phyloP scores from a whole-genome alignment of 1,284 basidiomycete genomes.

The Athelia sp. region DNA sequence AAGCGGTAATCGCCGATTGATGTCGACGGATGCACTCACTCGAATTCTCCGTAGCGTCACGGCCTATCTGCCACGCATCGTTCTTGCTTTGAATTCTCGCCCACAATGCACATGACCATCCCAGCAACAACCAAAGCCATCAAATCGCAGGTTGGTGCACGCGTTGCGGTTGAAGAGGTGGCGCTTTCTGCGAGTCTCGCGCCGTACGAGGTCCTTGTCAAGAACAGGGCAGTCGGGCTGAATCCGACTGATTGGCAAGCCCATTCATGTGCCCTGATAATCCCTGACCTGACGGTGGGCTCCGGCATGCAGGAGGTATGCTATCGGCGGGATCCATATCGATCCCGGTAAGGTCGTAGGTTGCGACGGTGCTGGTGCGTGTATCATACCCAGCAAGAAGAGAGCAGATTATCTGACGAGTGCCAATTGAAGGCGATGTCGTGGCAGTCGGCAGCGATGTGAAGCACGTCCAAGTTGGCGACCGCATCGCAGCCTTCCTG shows the following conservation, averaged over 20 bases:
- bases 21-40: too few relatives aligned
- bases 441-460: slow-evolving; percentile 5
- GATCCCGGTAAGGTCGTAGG: not conserved
- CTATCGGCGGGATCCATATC: not conserved
- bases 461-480: slow-evolving; percentile 4
- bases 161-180: too few relatives aligned
- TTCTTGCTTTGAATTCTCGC: too few relatives aligned
- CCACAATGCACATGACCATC: not conserved
- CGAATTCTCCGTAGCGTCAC: too few relatives aligned
- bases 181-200: too few relatives aligned
- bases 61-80: too few relatives aligned
- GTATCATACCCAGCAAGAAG: too few relatives aligned
- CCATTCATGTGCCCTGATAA: not conserved
- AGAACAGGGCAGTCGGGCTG: slow-evolving; percentile 5
- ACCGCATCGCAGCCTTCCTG: slow-evolving; percentile 2
- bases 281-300: too few relatives aligned
- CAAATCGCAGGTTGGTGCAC: not conserved
- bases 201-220: not conserved
- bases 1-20: too few relatives aligned
- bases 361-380: too few relatives aligned
- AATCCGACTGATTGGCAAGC: slow-evolving; percentile 12
- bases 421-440: not conserved
- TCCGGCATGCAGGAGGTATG: not conserved
- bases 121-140: not conserved
- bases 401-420: too few relatives aligned